Evolutionary conservation across 768 basidiomycete genomes (phyloP).

Genomic region (Termitomyces sp.): DNA sequence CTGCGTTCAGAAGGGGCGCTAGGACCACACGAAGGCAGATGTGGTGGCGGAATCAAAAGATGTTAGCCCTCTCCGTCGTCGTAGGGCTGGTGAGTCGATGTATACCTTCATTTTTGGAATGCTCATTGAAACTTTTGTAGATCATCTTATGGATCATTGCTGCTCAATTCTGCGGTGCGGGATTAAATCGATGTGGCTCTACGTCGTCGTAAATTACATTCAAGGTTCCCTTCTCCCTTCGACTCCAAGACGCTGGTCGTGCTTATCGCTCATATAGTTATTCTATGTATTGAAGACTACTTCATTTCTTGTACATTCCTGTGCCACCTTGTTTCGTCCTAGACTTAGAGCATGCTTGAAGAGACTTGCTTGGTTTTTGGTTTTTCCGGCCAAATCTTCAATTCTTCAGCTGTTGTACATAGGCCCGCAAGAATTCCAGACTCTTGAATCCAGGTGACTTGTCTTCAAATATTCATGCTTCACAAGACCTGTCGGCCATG

Average conservation of each 20-base stretch:
- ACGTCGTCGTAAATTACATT: constrained; percentile 13
- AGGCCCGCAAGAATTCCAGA: not conserved
- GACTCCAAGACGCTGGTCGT: not conserved
- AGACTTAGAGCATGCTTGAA: not conserved
- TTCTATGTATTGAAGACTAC: not conserved
- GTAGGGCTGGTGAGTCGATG: constrained; percentile 58
- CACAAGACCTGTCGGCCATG: not conserved
- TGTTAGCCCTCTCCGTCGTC: constrained; percentile 59
- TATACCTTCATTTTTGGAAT: constrained; percentile 3
- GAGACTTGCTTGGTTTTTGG: not conserved
- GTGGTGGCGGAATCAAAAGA: constrained; percentile 85
- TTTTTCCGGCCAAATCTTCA: not conserved
- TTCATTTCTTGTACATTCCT: not conserved
- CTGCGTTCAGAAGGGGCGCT: constrained; percentile 88
- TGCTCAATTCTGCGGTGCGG: constrained; percentile 88
- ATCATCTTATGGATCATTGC: constrained; percentile 76
- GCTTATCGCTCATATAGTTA: not conserved
- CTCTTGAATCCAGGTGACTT: not conserved
- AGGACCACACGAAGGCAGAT: constrained; percentile 76
- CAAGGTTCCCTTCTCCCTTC: too few species aligned
- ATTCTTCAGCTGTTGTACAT: not conserved
- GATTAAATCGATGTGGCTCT: constrained; percentile 60
- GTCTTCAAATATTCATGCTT: not conserved
- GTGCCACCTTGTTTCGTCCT: not conserved
- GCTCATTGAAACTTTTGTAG: constrained; percentile 26